phyloP scores from a whole-genome alignment of 305 asterid species.

The Fraxinus ornus region DNA sequence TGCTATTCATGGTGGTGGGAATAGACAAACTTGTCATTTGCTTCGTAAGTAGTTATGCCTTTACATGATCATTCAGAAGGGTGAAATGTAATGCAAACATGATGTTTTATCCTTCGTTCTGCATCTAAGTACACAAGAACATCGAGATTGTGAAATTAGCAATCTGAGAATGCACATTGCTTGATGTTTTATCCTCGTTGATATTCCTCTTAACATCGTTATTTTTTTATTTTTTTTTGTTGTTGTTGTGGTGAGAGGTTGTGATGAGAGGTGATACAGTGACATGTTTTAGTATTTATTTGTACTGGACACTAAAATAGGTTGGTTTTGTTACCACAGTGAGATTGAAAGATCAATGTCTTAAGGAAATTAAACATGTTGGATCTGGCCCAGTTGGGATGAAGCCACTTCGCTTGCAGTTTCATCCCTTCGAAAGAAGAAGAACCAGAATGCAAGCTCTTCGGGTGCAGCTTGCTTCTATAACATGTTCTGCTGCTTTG shows the following conservation, averaged over 20 bases:
- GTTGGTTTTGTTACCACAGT: conserved; percentile 19
- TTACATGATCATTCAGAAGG: not conserved
- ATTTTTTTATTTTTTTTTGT: not conserved
- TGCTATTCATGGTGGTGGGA: not conserved
- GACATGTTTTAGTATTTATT: not conserved
- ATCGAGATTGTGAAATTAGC: not conserved
- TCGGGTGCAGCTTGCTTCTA: conserved; percentile 38
- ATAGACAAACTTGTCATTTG: not conserved
- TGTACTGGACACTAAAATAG: not conserved
- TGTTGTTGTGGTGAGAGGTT: not conserved
- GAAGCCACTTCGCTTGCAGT: conserved; percentile 33
- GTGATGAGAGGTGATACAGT: not conserved
- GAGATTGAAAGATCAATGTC: conserved; percentile 32
- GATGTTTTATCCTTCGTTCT: conserved; percentile 13
- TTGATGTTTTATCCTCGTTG: not conserved
- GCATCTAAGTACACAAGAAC: not conserved
- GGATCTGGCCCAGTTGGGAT: conserved; percentile 24
- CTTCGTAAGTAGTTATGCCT: not conserved
- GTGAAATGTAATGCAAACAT: not conserved
- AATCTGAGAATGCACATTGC: not conserved
- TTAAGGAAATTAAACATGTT: conserved; percentile 30
- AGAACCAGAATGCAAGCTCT: conserved; percentile 18
- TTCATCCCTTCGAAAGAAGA: conserved; percentile 33
- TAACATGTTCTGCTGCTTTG: conserved; percentile 60
- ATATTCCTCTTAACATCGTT: not conserved